Evolutionary conservation across 495 filamentous ascomycete species (phyloP).

Genomic region (Achaetomiella virescens): DNA sequence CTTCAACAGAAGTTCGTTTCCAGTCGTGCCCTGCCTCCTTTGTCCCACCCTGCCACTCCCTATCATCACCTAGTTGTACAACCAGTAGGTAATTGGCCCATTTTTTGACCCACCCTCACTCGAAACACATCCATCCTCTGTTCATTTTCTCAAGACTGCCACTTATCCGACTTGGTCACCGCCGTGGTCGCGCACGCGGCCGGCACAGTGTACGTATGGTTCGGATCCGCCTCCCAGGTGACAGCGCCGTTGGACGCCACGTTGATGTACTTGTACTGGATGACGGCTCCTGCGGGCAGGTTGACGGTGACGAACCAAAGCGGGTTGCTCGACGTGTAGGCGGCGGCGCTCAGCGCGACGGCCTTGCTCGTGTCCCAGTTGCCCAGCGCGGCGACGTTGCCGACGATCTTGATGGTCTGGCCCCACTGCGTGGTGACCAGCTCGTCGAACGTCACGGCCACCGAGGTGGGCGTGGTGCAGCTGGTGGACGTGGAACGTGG

Average conservation of each 20-base stretch:
- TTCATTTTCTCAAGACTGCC: not conserved
- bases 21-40: too few relatives aligned
- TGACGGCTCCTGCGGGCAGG: conserved; percentile 44
- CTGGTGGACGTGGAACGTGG: conserved; percentile 22
- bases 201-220: conserved; percentile 53
- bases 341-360: conserved; percentile 44
- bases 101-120: too few relatives aligned
- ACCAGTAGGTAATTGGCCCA: too few relatives aligned
- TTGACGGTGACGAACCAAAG: conserved; percentile 50
- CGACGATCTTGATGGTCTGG: conserved; percentile 54
- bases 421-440: conserved; percentile 49
- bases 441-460: conserved; percentile 55
- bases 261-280: conserved; percentile 67
- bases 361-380: conserved; percentile 49
- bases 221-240: conserved; percentile 59
- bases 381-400: conserved; percentile 50
- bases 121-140: too few relatives aligned
- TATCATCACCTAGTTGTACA: too few relatives aligned
- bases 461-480: conserved; percentile 42
- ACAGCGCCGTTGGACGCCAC: conserved; percentile 48
- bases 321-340: conserved; percentile 50
- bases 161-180: not conserved
- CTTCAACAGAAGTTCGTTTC: too few relatives aligned
- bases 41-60: too few relatives aligned
- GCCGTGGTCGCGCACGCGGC: conserved; percentile 40